Evolutionary conservation across 352 stramenopile species (phyloP), one percentile per base, ranked within the genome.

Genomic region (Phytopythium helicoides): DNA sequence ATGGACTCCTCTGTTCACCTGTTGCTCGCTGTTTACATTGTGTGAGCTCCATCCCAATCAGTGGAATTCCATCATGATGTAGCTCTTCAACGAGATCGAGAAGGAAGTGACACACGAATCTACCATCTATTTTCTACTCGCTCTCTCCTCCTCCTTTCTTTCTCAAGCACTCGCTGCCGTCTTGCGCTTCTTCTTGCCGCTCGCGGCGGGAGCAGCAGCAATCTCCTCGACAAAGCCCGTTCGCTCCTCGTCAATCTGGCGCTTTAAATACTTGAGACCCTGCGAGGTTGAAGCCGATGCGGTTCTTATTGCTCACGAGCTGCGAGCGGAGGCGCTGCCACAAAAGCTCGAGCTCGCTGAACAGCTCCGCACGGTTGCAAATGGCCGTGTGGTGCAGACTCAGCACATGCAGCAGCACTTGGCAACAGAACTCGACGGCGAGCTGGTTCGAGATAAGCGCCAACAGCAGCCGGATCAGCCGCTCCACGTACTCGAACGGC

Each of bases 401-500:
- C 31, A 95, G 68, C 56, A 93, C 57, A 37, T 87, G 82, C 14
- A 94, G 69, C 44, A 92, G 53, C 57, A 87, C 71, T 22, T 82
- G 71, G 68, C 80, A 91, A 69, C 90, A 98, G 46, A 98, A 86
- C 59, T 98, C 96, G 28, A 98, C 81, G 37, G 97, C 94, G 51
- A 96, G 64, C 57, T 91, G 81, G 56, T 67, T 73, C 47, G 81
- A 89, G 47, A 94, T 92, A 21, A 98, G 73, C 60, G 96, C 60
- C 40, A 97, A 82, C 19, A 99, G 71, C 64, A 98, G 91, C 49
- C 86, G 79, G 47, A 98, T 89, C 38, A 99, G 64, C 39, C 92
- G 79, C 64, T 98, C 85, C 14, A 99, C 87, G 71, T 98, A 92
- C 59, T 96, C 90, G 37, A 99, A 91, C n/a, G 97, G 94, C 33